A percentile compares a stretch with the other conserved stretches of the same genome.
phyloP scores from a whole-genome alignment of 345 rosid species.

The Arabis alpina region DNA sequence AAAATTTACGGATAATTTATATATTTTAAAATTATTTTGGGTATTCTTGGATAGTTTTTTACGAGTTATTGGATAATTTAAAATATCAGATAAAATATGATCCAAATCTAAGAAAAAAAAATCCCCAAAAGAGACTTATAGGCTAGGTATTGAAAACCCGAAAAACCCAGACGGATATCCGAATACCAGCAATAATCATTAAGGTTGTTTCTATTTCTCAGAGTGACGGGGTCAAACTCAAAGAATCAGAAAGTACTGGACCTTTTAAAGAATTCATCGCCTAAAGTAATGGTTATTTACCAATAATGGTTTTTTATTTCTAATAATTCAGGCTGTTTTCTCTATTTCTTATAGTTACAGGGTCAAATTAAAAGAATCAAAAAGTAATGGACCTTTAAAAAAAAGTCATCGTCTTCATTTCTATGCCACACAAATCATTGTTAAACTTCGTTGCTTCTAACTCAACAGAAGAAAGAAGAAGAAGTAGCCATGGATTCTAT shows the following conservation, averaged over 20 bases:
- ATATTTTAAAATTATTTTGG: no score
- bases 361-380: not conserved
- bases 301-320: no score
- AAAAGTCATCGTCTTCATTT: conserved; percentile 4
- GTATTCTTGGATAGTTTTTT: no score
- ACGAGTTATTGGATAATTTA: no score
- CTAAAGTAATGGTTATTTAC: no score
- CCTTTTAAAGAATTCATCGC: not conserved
- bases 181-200: no score
- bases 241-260: not conserved
- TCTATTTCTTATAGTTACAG: not conserved
- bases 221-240: conserved; percentile 1
- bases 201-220: not conserved
- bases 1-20: no score
- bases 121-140: no score
- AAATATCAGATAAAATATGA: no score
- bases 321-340: not conserved
- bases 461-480: conserved; percentile 23
- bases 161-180: no score
- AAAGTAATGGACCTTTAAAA: not conserved
- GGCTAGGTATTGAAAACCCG: no score
- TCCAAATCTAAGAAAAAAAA: no score
- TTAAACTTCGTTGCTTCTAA: conserved; percentile 18
- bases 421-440: conserved; percentile 35
- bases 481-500: conserved; percentile 42